phyloP scores from a whole-genome alignment of 495 filamentous ascomycete species.

The Aspergillus nidulans region DNA sequence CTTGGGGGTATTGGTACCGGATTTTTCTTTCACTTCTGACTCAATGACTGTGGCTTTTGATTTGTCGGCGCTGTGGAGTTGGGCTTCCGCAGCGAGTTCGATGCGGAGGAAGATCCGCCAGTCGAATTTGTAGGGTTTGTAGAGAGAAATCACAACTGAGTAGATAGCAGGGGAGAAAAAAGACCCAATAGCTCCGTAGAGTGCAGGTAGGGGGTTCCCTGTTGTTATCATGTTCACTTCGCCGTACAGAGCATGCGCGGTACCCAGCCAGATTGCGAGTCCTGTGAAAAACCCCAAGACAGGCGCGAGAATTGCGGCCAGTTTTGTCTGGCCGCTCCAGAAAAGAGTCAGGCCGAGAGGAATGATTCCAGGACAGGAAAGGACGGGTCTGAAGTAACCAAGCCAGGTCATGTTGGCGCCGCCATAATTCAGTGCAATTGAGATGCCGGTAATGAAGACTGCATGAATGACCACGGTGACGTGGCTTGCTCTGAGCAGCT shows the following conservation, averaged over 20 bases:
- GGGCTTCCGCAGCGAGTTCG: conserved; percentile 26
- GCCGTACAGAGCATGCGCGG: conserved; percentile 30
- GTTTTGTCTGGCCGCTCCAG: conserved; percentile 35
- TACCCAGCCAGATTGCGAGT: conserved; percentile 33
- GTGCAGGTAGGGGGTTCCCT: conserved; percentile 24
- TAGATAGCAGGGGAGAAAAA: conserved; percentile 35
- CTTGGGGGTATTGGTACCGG: conserved; percentile 15
- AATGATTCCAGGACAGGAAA: conserved; percentile 37
- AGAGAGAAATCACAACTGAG: conserved; percentile 40
- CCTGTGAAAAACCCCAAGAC: conserved; percentile 35
- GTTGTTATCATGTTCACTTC: conserved; percentile 31
- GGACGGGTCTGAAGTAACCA: conserved; percentile 32
- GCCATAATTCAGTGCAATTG: conserved; percentile 36
- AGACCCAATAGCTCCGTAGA: conserved; percentile 33
- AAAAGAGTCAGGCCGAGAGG: conserved; percentile 33
- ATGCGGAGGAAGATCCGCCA: conserved; percentile 47
- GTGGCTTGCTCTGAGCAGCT: conserved; percentile 34
- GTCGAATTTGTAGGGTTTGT: conserved; percentile 43
- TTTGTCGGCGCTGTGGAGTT: conserved; percentile 11
- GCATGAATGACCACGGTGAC: conserved; percentile 34
- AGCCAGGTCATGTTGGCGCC: conserved; percentile 43
- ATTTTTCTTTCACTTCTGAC: background rate
- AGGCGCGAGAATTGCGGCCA: conserved; percentile 31
- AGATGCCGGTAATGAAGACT: conserved; percentile 34
- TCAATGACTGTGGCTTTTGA: background rate